Evolutionary conservation across 169 alveolate genomes (phyloP).

Genomic region (Ichthyophthirius multifiliis): DNA sequence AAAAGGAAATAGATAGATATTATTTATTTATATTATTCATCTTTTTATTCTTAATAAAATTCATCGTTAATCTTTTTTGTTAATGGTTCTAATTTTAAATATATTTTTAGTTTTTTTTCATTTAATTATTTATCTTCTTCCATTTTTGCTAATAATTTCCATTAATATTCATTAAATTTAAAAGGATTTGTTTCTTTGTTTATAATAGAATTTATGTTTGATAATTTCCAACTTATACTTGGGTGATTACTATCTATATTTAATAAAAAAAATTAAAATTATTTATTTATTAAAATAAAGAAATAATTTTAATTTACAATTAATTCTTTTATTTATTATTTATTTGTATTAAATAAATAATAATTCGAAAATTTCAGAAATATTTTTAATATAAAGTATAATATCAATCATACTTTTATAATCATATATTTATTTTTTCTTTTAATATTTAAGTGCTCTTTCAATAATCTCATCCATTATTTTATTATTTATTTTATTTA

Average conservation of each 20-base stretch:
- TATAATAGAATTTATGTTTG: conserved; percentile 32
- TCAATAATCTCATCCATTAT: conserved; percentile 40
- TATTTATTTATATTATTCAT: conserved; percentile 9
- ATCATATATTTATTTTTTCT: conserved; percentile 20
- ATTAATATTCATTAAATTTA: conserved; percentile 37
- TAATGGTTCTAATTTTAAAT: conserved; percentile 19
- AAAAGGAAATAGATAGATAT: conserved; percentile 29
- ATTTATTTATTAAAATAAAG: neutral
- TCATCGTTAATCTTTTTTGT: neutral
- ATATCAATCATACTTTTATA: conserved; percentile 10
- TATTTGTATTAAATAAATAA: neutral
- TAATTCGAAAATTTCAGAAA: conserved; percentile 17
- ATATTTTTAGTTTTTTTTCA: conserved; percentile 22
- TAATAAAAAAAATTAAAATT: neutral
- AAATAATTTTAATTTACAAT: neutral
- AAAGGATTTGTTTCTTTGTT: conserved; percentile 41
- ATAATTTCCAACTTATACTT: conserved; percentile 38
- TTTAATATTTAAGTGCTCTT: conserved; percentile 32
- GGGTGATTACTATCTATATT: conserved; percentile 28
- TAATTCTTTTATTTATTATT: conserved; percentile 8
- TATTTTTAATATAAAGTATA: conserved; percentile 10
- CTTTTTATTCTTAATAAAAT: neutral
- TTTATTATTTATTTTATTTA: conserved; percentile 23
- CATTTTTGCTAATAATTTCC: conserved; percentile 46
- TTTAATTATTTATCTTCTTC: conserved; percentile 18